Evolutionary conservation across 805 yeast genomes (phyloP), one percentile per base, ranked within the genome.

Genomic region (Diddensiella santjacobensis): DNA sequence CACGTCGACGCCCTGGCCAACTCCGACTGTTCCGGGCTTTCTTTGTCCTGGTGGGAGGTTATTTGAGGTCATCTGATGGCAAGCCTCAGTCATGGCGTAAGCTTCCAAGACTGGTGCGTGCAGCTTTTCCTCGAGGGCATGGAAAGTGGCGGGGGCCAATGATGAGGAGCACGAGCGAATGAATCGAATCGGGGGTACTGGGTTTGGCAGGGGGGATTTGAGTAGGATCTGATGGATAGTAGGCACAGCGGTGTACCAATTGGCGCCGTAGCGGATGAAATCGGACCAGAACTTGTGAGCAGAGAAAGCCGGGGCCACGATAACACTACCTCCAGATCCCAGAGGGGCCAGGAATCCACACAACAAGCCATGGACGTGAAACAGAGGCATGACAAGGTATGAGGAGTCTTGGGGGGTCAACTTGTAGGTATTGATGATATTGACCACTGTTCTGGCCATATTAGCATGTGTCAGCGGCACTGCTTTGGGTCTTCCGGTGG

Each of bases 21-120:
- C 80, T 3, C 88, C 87, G 19, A 83, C 88, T 3, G 88, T 80
- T 13, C 88, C 87, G 6, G 87, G 79, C 64, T 76, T 78, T 53
- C 87, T 72, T 51, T 72, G 63, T 11, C 81, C 83, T 8, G 84
- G 81, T 31, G 87, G 86, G 37, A 82, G 65, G 54, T 77, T 74
- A 64, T 83, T 83, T 2, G 88, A 81, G 8, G 86, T 79, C 82
- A 83, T 84, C 63, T 83, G 88, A 63, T 83, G 89, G n/a, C 86
- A 74, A 1, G 87, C 87, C 61, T 83, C 90, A 1, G 89, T 83
- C 87, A 83, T 83, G 3, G 88, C 89, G 59, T 83, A 83, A 0
- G 89, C 89, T 62, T 83, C 90, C 13, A 83, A 60, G 0, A 83
- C 88, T 0, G 88, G 88, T 0, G 86, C 83, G 5, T 74, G 67